These are phyloP conservation scores for Spiraea crenata DNA, from an alignment of 331 rosid genomes.

Conservation along the genomic window DNA sequence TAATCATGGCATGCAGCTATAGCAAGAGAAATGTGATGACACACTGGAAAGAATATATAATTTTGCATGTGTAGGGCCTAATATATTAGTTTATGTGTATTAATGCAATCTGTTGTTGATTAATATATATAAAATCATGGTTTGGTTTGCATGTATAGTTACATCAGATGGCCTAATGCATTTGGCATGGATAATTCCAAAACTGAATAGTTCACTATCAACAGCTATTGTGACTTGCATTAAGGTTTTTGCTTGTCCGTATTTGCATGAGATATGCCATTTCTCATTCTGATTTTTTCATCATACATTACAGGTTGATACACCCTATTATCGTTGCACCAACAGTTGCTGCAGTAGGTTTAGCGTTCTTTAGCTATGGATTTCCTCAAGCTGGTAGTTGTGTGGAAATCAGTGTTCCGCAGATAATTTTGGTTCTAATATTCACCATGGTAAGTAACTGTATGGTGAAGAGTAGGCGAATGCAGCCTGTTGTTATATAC, in stretches of 20 bases:
- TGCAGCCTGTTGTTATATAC: background rate
- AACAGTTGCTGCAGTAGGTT: constrained; percentile 89
- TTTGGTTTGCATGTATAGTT: background rate
- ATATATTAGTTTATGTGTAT: background rate
- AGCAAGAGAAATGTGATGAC: background rate
- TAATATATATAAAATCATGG: background rate
- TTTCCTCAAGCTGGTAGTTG: constrained; percentile 94
- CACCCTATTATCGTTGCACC: constrained; percentile 96
- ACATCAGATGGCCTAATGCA: background rate
- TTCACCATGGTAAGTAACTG: constrained; percentile 65
- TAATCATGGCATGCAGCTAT: background rate
- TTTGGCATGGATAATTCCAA: background rate
- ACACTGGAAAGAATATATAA: background rate
- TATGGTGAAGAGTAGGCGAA: constrained; percentile 4
- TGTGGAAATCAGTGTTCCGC: constrained; percentile 83
- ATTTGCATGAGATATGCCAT: background rate
- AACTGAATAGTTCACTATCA: background rate
- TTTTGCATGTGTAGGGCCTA: background rate
- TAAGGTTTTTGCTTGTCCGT: background rate
- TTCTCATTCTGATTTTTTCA: constrained; percentile 5
- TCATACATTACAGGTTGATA: constrained; percentile 55
- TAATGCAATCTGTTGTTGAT: background rate
- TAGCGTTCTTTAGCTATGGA: constrained; percentile 97
- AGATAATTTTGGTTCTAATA: constrained; percentile 67
- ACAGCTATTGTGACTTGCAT: constrained; percentile 1